Evolutionary conservation across 2,329 filamentous ascomycete genomes (phyloP).

Genomic region (Bimuria novae-zelandiae): DNA sequence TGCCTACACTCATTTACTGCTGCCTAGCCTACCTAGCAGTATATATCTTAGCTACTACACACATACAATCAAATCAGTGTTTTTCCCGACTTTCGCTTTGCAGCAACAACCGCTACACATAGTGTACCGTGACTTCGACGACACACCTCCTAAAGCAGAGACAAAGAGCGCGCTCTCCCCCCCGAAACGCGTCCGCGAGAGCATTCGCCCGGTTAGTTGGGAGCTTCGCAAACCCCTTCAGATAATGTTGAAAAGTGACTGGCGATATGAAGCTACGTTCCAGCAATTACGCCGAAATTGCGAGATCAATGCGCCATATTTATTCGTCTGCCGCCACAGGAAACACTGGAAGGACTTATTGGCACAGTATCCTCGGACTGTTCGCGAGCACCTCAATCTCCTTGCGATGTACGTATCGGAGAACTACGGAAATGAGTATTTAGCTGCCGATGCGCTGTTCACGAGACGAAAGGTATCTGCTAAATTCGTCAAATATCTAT

Average conservation of each 20-base stretch:
- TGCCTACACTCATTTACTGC: no score
- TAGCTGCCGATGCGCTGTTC: conserved; percentile 7
- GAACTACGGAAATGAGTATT: conserved; percentile 15
- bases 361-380: not conserved
- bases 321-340: conserved; percentile 17
- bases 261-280: conserved; percentile 7
- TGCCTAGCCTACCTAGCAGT: no score
- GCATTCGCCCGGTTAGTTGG: conserved; percentile 5
- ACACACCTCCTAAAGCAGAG: not conserved
- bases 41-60: no score
- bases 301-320: conserved; percentile 16
- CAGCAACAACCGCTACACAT: no score
- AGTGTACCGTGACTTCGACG: conserved; percentile 14
- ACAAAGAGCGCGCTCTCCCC: not conserved
- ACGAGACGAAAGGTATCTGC: conserved; percentile 7
- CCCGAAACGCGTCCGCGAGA: conserved; percentile 8
- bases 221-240: conserved; percentile 6
- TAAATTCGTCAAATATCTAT: conserved; percentile 13
- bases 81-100: no score
- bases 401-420: conserved; percentile 10
- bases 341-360: conserved; percentile 7
- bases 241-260: conserved; percentile 1
- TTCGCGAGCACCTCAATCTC: conserved; percentile 9
- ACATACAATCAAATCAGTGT: no score
- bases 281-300: not conserved